A percentile compares a stretch with the other conserved stretches of the same genome.
These are phyloP conservation scores for Aspergillus sp. DNA, from an alignment of 2,329 filamentous ascomycete species.

Conservation along the genomic window DNA sequence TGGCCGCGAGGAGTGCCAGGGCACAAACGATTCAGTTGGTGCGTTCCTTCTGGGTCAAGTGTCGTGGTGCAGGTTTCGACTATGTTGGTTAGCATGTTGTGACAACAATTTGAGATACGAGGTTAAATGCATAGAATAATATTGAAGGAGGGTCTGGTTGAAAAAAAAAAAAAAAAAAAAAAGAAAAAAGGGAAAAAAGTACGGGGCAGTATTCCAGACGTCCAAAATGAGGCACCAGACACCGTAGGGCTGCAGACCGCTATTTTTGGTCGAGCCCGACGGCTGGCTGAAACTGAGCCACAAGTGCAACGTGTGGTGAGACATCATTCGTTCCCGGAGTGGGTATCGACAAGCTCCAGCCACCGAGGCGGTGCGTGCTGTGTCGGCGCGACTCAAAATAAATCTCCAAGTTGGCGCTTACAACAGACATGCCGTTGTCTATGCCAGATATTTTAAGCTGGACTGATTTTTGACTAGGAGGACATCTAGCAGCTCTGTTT, in stretches of 20 bases:
- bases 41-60: slow-evolving; percentile 38
- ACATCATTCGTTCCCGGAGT: too few species aligned
- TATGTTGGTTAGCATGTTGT: slow-evolving; percentile 22
- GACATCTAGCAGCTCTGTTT: not conserved
- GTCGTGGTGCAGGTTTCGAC: slow-evolving; percentile 35
- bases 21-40: slow-evolving; percentile 32
- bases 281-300: too few species aligned
- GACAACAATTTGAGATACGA: too few species aligned
- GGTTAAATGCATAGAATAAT: too few species aligned
- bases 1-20: slow-evolving; percentile 30
- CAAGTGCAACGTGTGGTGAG: too few species aligned
- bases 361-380: slow-evolving; percentile 21
- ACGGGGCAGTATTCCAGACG: not conserved
- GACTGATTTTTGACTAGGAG: not conserved
- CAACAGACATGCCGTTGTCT: not conserved
- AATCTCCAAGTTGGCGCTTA: too few species aligned
- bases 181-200: slow-evolving; percentile 1
- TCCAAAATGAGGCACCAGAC: slow-evolving; percentile 9
- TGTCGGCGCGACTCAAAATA: too few species aligned
- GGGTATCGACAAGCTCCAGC: slow-evolving; percentile 4
- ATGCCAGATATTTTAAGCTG: not conserved
- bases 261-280: slow-evolving; percentile 1
- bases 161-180: not conserved
- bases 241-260: not conserved
- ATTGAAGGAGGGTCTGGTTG: too few species aligned